Percentiles rank a stretch among this genome's conserved stretches.
These are phyloP conservation scores for Mucor ambiguus DNA, from an alignment of 371 early-diverging fungal species.

Conservation along the genomic window DNA sequence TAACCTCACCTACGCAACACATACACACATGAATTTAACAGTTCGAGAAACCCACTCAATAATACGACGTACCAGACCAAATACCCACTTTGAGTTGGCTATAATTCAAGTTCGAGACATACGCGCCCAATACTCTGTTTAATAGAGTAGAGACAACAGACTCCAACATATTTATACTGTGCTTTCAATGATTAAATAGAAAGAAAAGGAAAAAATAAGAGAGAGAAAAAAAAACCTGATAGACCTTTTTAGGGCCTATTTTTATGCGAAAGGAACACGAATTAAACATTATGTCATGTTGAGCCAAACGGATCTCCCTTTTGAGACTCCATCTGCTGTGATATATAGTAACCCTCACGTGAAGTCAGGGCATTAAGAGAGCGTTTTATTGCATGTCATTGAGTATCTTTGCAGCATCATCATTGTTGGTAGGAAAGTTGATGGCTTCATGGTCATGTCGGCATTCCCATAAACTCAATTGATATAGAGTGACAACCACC, in stretches of 20 bases:
- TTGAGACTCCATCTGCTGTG: neutral
- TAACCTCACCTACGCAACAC: constrained; percentile 83
- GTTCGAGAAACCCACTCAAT: neutral
- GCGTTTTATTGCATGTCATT: neutral
- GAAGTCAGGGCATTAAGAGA: neutral
- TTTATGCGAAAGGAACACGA: neutral
- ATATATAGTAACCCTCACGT: neutral
- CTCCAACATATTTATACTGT: constrained; percentile 77
- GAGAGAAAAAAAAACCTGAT: neutral
- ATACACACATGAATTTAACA: neutral
- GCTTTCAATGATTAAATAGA: neutral
- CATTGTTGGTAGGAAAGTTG: constrained; percentile 39
- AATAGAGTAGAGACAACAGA: constrained; percentile 86
- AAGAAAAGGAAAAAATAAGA: neutral
- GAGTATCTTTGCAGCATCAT: constrained; percentile 19
- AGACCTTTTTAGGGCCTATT: neutral
- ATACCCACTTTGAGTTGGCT: constrained; percentile 96
- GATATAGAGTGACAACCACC: constrained; percentile 74
- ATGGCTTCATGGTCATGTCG: constrained; percentile 63
- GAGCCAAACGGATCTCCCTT: neutral
- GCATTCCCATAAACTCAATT: constrained; percentile 72
- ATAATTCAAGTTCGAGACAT: constrained; percentile 94
- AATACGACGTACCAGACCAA: constrained; percentile 81
- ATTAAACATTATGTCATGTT: neutral
- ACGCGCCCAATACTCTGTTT: constrained; percentile 93